Conservation (phyloP, 2,329 filamentous ascomycete genomes). For the Cladophialophora immunda region DNA sequence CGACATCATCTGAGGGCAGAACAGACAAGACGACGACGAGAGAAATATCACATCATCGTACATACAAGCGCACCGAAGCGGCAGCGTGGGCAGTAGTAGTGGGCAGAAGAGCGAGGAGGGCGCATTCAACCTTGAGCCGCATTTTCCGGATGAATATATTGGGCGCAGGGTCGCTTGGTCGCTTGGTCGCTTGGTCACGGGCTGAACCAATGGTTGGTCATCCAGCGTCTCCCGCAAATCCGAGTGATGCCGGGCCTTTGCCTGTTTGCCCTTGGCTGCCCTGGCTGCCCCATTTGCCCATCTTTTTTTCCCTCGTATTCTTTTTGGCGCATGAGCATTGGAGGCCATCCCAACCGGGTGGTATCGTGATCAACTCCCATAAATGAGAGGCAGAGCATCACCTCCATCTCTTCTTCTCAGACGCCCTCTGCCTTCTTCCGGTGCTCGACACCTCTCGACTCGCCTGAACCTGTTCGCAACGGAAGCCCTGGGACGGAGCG, state of each 20-base stretch:
- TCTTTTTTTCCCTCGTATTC: constrained; percentile 1
- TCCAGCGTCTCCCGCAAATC: constrained; percentile 6
- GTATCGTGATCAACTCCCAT: constrained; percentile 5
- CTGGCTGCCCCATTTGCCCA: background rate
- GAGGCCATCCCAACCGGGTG: background rate
- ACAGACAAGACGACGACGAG: background rate
- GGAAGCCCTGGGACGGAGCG: no score
- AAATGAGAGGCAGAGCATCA: background rate
- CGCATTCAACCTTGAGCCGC: constrained; percentile 1
- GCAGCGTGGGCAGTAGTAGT: background rate
- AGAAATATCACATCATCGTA: constrained; percentile 5
- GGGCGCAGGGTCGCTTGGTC: background rate
- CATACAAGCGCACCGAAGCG: background rate
- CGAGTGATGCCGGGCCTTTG: background rate
- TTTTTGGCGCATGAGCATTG: constrained; percentile 6
- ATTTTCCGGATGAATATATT: constrained; percentile 6
- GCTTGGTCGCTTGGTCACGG: background rate
- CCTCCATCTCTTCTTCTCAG: background rate
- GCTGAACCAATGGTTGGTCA: constrained; percentile 1
- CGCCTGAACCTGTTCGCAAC: no score
- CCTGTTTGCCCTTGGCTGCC: background rate
- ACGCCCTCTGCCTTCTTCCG: background rate
- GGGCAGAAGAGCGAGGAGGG: background rate
- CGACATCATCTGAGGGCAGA: constrained; percentile 5
- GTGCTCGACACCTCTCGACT: background rate